phyloP scores from a whole-genome alignment of 768 basidiomycete genomes.

The Megacollybia marginata region DNA sequence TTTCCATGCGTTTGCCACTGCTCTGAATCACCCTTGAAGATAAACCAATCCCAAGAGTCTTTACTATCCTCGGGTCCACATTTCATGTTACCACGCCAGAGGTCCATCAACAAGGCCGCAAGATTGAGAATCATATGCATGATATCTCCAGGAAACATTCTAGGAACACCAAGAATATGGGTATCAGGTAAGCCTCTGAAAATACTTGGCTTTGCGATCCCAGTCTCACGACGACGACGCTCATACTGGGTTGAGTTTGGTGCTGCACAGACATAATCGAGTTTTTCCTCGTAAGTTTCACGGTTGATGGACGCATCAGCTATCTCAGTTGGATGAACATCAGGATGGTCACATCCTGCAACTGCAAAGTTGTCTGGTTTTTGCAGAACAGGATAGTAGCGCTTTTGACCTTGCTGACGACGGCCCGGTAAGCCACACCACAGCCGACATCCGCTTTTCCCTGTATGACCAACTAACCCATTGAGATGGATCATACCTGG shows the following conservation, averaged over 20 bases:
- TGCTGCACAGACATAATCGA: neutral
- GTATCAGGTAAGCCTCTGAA: slow-evolving; percentile 18
- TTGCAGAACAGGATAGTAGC: neutral
- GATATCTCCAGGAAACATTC: too few species aligned
- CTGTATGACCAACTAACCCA: neutral
- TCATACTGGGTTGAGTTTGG: neutral
- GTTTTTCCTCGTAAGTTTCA: neutral
- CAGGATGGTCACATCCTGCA: neutral
- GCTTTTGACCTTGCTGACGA: neutral
- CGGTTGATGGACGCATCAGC: neutral
- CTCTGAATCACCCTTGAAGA: slow-evolving; percentile 18
- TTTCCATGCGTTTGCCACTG: slow-evolving; percentile 20
- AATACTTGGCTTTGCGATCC: too few species aligned
- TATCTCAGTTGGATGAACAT: neutral
- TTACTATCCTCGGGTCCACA: neutral
- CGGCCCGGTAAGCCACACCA: neutral
- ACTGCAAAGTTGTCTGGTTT: neutral
- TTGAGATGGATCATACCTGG: too few species aligned
- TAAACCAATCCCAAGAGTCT: slow-evolving; percentile 12
- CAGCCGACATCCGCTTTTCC: slow-evolving; percentile 5
- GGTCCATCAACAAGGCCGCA: too few species aligned
- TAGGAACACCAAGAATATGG: too few species aligned
- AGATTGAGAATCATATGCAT: too few species aligned
- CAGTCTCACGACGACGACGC: slow-evolving; percentile 8
- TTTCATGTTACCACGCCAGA: slow-evolving; percentile 11